Conservation (phyloP, 176 grass and related monocot genomes). For the Avena atlantica region DNA sequence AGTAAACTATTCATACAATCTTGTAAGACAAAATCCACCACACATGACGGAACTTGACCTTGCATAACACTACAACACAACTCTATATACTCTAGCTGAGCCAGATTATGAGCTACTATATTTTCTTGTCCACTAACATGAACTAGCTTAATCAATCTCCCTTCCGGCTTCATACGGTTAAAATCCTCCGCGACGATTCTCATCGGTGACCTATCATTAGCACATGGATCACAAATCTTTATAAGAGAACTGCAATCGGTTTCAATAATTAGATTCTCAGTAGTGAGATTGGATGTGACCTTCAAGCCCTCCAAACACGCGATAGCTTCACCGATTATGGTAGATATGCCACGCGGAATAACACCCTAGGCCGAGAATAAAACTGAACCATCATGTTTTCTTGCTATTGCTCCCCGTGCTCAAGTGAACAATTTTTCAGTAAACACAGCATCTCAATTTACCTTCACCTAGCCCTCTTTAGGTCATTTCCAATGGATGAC, state of each 20-base stretch:
- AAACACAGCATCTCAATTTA: not conserved
- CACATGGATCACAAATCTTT: not conserved
- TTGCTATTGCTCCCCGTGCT: not conserved
- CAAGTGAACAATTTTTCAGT: not conserved
- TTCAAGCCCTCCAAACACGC: not conserved
- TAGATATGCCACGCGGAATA: not conserved
- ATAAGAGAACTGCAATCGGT: not conserved
- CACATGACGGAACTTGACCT: no score
- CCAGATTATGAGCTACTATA: no score
- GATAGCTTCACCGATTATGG: not conserved
- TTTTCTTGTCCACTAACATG: no score
- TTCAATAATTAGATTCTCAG: not conserved
- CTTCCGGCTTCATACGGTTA: no score
- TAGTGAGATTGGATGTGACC: not conserved
- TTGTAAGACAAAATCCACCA: no score
- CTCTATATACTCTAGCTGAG: no score
- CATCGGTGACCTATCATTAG: not conserved
- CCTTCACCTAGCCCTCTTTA: not conserved
- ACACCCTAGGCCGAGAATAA: not conserved
- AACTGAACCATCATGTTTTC: no score
- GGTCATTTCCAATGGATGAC: not conserved
- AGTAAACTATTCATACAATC: no score
- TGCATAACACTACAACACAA: no score
- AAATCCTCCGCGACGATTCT: not conserved
- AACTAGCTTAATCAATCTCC: no score